phyloP scores from a whole-genome alignment of 169 alveolate genomes.

The Plasmodium gaboni region DNA sequence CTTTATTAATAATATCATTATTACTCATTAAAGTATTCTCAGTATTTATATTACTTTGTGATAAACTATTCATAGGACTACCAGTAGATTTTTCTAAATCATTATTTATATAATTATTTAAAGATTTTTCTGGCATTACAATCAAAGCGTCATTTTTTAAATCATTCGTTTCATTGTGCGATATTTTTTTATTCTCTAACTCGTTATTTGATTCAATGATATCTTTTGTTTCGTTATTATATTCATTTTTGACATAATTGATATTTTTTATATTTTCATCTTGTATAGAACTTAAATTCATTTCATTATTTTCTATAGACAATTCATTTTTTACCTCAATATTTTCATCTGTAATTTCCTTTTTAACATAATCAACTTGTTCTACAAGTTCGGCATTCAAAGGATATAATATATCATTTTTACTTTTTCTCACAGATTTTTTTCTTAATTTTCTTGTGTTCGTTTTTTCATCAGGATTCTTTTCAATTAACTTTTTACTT shows the following conservation, averaged over 20 bases:
- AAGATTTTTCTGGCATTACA: constrained; percentile 5
- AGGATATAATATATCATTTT: no score
- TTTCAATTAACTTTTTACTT: no score
- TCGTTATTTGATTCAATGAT: not conserved
- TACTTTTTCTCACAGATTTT: no score
- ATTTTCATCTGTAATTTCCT: no score
- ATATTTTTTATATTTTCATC: not conserved
- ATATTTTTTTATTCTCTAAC: constrained; percentile 3
- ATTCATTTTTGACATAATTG: not conserved
- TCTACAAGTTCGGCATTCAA: no score
- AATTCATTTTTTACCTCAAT: no score
- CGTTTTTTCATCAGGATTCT: no score
- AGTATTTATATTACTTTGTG: constrained; percentile 8
- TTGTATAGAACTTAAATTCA: not conserved
- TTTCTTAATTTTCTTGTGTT: no score
- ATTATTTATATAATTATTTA: constrained; percentile 2
- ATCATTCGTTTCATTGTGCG: constrained; percentile 9
- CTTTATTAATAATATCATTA: not conserved
- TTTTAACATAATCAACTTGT: no score
- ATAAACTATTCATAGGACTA: not conserved
- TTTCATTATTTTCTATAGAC: no score
- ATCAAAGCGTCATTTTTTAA: constrained; percentile 23
- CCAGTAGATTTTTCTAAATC: constrained; percentile 9
- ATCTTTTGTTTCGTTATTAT: not conserved
- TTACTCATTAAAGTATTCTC: constrained; percentile 1